Evolutionary conservation across 768 basidiomycete species (phyloP), one percentile per base, ranked within the genome.

Genomic region (Dioszegia crocea): DNA sequence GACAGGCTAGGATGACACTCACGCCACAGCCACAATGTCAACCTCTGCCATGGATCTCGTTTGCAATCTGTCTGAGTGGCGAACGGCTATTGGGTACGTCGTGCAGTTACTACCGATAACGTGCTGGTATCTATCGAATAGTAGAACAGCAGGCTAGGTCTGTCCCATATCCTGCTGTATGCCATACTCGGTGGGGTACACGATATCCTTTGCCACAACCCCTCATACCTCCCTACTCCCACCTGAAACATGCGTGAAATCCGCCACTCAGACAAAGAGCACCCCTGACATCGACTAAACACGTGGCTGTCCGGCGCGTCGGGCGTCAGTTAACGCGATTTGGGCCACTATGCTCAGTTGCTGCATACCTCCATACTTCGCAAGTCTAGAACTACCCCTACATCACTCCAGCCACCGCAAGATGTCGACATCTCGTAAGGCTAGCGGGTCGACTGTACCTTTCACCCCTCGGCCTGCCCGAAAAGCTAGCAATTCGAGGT

Each of bases 391-490:
- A 6, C 33, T 33, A 33, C 6, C 40, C 21, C 8, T 9, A 9
- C 14, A n/a, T 29, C 29, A 10, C 47, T 14, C 27, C 17, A 11
- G 10, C 16, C 38, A 19, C 24, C 26, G 21, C 16, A 11, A 38
- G 12, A 61, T 61, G 61, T 44, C 61, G 26, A 44, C 62, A 6
- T 44, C 57, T 2, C 33, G 64, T 16, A 44, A 46, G n/a, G 40
- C 57, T 12, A 59, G 56, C 24, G 54, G 59, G 16, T 65, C 70
- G 26, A 73, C 71, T 4, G 65, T 73, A 8, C 71, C 71, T 2
- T 73, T 73, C 52, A 73, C 71, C 2, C 71, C 71, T 19, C 64
- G 62, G 50, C 69, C 71, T 6, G 51, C 51, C 16, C 50, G 61
- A 14, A 66, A 67, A 52, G 41, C 47, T 38, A 48, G 45, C 23